Percentiles rank a stretch among this genome's conserved stretches.
These are phyloP conservation scores for Apophysomyces trapeziformis DNA, from an alignment of 371 early-diverging fungal species.

Conservation along the genomic window DNA sequence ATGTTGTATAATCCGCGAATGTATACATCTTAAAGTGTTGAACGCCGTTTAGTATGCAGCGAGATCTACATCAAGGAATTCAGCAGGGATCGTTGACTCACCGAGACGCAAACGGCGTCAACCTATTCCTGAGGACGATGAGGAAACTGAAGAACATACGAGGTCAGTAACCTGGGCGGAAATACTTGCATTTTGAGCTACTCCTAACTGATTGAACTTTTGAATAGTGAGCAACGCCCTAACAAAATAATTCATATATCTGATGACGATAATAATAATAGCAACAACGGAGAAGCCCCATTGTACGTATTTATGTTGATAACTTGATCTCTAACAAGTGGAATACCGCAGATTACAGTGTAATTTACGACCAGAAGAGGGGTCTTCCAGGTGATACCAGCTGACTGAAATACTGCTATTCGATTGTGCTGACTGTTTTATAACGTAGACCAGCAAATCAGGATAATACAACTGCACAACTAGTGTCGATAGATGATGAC, in stretches of 20 bases:
- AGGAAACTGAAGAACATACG: not conserved
- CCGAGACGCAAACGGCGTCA: not conserved
- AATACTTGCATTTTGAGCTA: not conserved
- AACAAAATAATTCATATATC: conserved; percentile 1
- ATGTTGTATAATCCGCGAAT: not conserved
- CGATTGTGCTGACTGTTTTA: not conserved
- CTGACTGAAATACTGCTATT: not conserved
- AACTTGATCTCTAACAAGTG: not conserved
- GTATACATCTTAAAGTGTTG: not conserved
- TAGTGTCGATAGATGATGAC: not conserved
- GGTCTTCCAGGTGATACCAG: not conserved
- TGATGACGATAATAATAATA: not conserved
- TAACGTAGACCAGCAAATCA: not conserved
- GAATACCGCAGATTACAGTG: not conserved
- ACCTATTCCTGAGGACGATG: not conserved
- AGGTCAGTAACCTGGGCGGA: not conserved
- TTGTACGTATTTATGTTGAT: not conserved
- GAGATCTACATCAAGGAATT: not conserved
- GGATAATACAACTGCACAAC: not conserved
- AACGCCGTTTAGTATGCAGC: not conserved
- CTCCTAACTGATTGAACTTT: not conserved
- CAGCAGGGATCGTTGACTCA: not conserved
- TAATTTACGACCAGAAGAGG: not conserved
- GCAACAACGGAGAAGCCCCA: not conserved
- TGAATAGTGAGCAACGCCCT: not conserved